Evolutionary conservation across 495 filamentous ascomycete species (phyloP).

Genomic region (Clavariopsis aquatica): DNA sequence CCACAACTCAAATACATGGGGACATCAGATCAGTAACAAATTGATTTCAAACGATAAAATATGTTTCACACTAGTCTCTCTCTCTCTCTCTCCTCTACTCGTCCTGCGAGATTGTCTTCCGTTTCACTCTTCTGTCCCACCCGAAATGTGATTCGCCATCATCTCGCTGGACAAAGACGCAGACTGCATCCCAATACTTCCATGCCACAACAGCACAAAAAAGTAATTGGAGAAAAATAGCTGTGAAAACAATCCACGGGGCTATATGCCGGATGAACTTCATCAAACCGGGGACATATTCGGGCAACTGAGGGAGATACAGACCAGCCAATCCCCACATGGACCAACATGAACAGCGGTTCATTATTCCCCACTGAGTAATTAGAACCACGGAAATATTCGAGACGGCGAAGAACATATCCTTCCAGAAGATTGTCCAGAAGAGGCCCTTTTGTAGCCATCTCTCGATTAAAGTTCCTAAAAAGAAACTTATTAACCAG

Average conservation of each 20-base stretch:
- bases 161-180: slow-evolving; percentile 23
- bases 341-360: slow-evolving; percentile 20
- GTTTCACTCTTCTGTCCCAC: slow-evolving; percentile 4
- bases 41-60: too few species aligned
- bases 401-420: slow-evolving; percentile 8
- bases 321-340: slow-evolving; percentile 5
- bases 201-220: slow-evolving; percentile 12
- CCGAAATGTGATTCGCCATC: slow-evolving; percentile 12
- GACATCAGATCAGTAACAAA: too few species aligned
- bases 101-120: neutral
- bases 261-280: slow-evolving; percentile 5
- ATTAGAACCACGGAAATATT: slow-evolving; percentile 12
- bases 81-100: neutral
- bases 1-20: too few species aligned
- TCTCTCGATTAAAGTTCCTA: slow-evolving; percentile 12
- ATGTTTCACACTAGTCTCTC: too few species aligned
- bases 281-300: slow-evolving; percentile 12
- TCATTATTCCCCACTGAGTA: slow-evolving; percentile 20
- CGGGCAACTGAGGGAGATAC: slow-evolving; percentile 9
- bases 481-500: slow-evolving; percentile 18
- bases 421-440: slow-evolving; percentile 21
- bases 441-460: slow-evolving; percentile 7
- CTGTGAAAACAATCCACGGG: slow-evolving; percentile 13
- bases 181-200: slow-evolving; percentile 20
- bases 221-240: slow-evolving; percentile 19